Conservation (phyloP, 2,329 filamentous ascomycete genomes). For the Byssochlamys sp. region DNA sequence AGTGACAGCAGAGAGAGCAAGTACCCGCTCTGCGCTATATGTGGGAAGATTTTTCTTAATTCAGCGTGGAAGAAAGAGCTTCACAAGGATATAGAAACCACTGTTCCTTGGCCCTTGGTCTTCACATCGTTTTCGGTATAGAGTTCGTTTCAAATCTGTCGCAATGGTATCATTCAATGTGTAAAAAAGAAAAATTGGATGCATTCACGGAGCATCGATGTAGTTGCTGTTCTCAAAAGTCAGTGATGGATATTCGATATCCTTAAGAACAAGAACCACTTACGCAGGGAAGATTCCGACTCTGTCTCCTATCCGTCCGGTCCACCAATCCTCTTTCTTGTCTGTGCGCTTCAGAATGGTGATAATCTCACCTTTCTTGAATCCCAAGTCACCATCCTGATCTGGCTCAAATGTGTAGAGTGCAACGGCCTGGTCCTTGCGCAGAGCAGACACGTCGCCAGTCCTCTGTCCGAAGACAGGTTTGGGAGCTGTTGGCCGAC, state of each 20-base stretch:
- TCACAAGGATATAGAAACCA: neutral
- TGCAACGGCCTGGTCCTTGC: constrained; percentile 72
- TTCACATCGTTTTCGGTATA: neutral
- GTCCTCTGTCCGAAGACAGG: constrained; percentile 59
- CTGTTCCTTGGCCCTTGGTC: neutral
- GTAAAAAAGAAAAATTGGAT: constrained; percentile 4
- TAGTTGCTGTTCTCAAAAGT: constrained; percentile 7
- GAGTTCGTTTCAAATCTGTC: neutral
- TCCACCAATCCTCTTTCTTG: constrained; percentile 96
- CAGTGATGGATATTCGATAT: constrained; percentile 6
- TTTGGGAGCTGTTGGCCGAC: constrained; percentile 76
- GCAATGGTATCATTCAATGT: constrained; percentile 15
- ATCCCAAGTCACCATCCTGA: constrained; percentile 81
- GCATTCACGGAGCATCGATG: constrained; percentile 21
- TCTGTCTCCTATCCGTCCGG: constrained; percentile 71
- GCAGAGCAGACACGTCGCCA: constrained; percentile 28
- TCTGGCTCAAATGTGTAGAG: constrained; percentile 91
- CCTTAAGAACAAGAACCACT: constrained; percentile 11
- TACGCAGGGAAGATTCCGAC: constrained; percentile 89
- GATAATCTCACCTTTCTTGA: constrained; percentile 95
- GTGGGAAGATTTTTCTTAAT: neutral
- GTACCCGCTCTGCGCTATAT: too few relatives aligned
- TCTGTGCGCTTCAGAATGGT: constrained; percentile 91
- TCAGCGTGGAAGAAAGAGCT: neutral
- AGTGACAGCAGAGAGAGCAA: too few relatives aligned